Base-by-base conservation (phyloP, 2,329 filamentous ascomycete genomes). In the Geosmithia flava region DNA sequence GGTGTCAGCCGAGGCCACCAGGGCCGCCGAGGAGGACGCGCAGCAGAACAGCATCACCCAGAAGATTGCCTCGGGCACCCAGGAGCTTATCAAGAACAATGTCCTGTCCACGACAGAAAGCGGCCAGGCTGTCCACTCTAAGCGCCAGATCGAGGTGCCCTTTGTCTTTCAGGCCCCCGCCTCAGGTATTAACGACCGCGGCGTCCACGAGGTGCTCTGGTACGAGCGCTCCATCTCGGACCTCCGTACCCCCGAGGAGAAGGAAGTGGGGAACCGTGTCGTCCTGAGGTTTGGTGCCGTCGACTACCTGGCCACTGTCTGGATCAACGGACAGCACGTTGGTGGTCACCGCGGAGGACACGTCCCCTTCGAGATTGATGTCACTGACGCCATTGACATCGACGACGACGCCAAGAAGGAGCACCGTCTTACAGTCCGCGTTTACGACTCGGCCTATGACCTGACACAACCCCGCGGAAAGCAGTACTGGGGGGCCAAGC, bases 181-280 rank as follows among this genome's bases (percentile, higher is more conserved):
- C 0, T 83, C 80, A 0, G 78, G 79, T 2, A 76, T 84, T 53
- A 69, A 75, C 51, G 73, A 81, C 33, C 72, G 72, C 48, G 76
- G 73, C 46, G 77, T 78, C 2, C 81, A 85, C 56, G 79, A 84
- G 59, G 75, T 84, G 3, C 58, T 85, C 8, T 85, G 81, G 81
- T 85, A 85, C 55, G 75, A 83, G 60, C 70, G 75, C 7, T 53
- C 47, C 17, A 65, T 82, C 47, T 53, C 54, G 1, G 77, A 81
- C 53, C 62, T 74, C 46, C 71, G 78, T 40, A 64, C 59, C 1
- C 51, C 61, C 2, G 57, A 63, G 6, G 67, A 77, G 52, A 66
- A 64, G 43, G 53, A 60, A 0, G 56, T 59, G 1, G 60, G 68
- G 17, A 55, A 74, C 45, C 65, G 66, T 1, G 59, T 79, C 0